A percentile compares a stretch with the other conserved stretches of the same genome.
Conservation (phyloP, 2,329 filamentous ascomycete species). For the Cryphonectria parasitica region DNA sequence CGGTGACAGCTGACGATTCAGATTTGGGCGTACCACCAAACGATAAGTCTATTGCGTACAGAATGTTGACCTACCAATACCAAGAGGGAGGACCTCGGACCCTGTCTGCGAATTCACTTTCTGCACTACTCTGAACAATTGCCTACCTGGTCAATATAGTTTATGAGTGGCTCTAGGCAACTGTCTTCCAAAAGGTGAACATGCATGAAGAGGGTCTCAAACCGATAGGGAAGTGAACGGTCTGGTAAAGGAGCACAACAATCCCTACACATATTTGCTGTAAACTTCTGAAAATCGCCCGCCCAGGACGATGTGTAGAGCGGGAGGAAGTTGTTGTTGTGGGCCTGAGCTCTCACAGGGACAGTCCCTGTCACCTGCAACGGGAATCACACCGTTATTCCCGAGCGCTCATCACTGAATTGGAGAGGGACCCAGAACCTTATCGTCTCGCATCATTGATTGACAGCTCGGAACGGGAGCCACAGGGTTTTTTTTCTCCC, state of each 20-base stretch:
- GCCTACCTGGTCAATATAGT: neutral
- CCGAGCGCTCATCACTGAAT: neutral
- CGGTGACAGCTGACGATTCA: neutral
- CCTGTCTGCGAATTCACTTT: neutral
- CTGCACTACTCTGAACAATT: neutral
- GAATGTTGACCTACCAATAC: neutral
- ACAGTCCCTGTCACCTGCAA: neutral
- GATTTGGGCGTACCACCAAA: neutral
- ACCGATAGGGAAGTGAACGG: neutral
- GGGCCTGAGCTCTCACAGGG: neutral
- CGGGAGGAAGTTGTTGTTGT: neutral
- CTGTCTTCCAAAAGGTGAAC: too few relatives aligned
- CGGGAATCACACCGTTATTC: neutral
- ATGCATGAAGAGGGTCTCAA: neutral
- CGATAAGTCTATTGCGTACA: neutral
- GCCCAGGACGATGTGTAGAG: neutral
- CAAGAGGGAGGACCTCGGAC: neutral
- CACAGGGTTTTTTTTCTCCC: neutral
- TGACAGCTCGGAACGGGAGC: constrained; percentile 6
- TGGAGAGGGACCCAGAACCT: neutral
- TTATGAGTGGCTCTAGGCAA: neutral
- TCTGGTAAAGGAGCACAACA: neutral
- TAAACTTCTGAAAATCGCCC: neutral
- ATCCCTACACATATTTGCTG: neutral
- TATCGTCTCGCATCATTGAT: constrained; percentile 5